Conservation (phyloP, 2,329 filamentous ascomycete species). For the Xylariaceae sp. region DNA sequence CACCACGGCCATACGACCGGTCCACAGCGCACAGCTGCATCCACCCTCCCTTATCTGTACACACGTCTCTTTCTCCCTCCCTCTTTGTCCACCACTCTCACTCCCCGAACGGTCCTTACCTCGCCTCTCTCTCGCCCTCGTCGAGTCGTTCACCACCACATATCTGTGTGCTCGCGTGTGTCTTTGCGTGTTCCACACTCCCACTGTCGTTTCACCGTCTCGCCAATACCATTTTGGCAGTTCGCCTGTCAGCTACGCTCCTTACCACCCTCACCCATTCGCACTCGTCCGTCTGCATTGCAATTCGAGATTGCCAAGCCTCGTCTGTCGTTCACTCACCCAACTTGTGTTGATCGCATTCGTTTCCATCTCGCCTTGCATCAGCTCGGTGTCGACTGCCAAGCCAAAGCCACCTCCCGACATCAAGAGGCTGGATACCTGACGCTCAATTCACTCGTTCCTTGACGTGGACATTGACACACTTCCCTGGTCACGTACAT, state of each 20-base stretch:
- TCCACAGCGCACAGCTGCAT: constrained; percentile 2
- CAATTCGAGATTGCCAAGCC: constrained; percentile 20
- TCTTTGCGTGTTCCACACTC: constrained; percentile 14
- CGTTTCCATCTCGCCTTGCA: constrained; percentile 16
- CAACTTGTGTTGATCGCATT: constrained; percentile 31
- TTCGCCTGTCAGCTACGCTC: constrained; percentile 27
- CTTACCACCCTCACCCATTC: constrained; percentile 19
- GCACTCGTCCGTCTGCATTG: constrained; percentile 11
- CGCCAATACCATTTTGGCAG: constrained; percentile 13
- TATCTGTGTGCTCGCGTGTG: background rate
- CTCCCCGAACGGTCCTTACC: constrained; percentile 5
- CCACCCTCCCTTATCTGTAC: background rate
- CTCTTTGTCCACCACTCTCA: constrained; percentile 2
- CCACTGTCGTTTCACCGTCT: constrained; percentile 13
- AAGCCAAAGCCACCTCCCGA: constrained; percentile 18
- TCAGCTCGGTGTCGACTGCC: constrained; percentile 6
- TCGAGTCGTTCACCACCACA: background rate
- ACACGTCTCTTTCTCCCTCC: constrained; percentile 2
- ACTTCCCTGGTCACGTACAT: background rate
- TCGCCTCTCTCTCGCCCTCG: constrained; percentile 7
- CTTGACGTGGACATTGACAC: background rate
- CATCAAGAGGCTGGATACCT: constrained; percentile 13
- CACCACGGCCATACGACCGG: background rate
- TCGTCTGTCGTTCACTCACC: constrained; percentile 24
- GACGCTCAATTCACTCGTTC: background rate